Evolutionary conservation across 805 yeast species (phyloP), one percentile per base, ranked within the genome.

Genomic region (Cyberlindnera sargentensis): DNA sequence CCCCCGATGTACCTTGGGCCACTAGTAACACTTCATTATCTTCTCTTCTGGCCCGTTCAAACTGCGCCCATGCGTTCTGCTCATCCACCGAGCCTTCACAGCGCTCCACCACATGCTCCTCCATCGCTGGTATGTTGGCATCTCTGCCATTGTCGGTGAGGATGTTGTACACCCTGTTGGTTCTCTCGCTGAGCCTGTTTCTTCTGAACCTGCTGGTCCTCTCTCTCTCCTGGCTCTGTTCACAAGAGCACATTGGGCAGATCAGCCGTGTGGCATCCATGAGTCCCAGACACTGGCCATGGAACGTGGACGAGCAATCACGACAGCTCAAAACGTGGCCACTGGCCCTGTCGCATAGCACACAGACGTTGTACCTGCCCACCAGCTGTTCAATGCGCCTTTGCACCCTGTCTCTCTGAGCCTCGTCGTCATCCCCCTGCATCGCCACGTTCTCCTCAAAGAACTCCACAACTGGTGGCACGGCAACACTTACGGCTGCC

Each of bases 221-320:
- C 15, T 46, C 45, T 11, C 33, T 44, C 42, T 37, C 36, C 26
- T n/a, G 41, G 28, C 43, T 70, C 53, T 72, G 77, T 30, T 59
- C 62, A 43, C 58, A 55, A 44, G 71, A 76, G 51, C 80, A 75
- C 47, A 72, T 64, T n/a, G 79, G 79, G 52, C 80, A 75, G 45
- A 58, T 58, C 79, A 78, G 73, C 11, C 47, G 57, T 4, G 43
- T 53, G 4, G 36, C 36, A 34, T 45, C 51, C 1, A 48, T 37
- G 1, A 63, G 34, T 3, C 72, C 74, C 15, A 73, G 56, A 46
- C 78, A 73, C 6, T 46, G 37, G 23, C 51, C 55, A 49, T 73
- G 78, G 52, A 70, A 72, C 3, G 57, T 51, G 4, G 69, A 60
- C 3, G 66, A 65, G 43, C 76, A 72, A 4, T 50, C 47, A n/a